Percentiles rank a stretch among this genome's conserved stretches.
Evolutionary conservation across 2,329 filamentous ascomycete species (phyloP).

Genomic region (Fusarium hostae): DNA sequence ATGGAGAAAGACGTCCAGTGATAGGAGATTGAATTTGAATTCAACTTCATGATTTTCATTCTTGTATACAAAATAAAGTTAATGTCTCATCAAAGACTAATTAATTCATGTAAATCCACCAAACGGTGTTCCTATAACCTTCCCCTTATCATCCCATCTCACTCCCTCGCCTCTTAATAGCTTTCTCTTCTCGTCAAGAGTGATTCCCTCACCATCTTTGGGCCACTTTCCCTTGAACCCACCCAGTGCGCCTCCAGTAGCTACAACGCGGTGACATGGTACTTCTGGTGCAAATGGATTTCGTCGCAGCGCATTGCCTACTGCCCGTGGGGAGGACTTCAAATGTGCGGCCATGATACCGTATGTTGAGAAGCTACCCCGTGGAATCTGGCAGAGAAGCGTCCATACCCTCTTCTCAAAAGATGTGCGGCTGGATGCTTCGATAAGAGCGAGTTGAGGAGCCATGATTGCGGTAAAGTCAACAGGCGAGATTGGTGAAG

Average conservation of each 20-base stretch:
- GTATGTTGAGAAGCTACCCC: constrained; percentile 81
- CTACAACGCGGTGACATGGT: constrained; percentile 84
- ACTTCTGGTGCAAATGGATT: constrained; percentile 88
- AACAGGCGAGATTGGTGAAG: background rate
- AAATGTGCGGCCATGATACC: constrained; percentile 75
- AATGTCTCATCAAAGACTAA: background rate
- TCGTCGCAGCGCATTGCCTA: constrained; percentile 79
- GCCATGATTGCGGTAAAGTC: constrained; percentile 45
- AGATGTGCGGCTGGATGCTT: constrained; percentile 56
- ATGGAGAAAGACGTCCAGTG: constrained; percentile 26
- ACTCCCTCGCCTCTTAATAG: constrained; percentile 73
- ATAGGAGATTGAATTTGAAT: background rate
- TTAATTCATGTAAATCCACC: constrained; percentile 34
- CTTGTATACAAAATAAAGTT: background rate
- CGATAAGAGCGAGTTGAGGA: constrained; percentile 58
- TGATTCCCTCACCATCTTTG: constrained; percentile 68
- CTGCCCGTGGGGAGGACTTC: constrained; percentile 76
- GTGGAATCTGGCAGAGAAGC: constrained; percentile 80
- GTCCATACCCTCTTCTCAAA: constrained; percentile 75
- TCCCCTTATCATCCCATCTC: constrained; percentile 68
- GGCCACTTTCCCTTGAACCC: constrained; percentile 77
- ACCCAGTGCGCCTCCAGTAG: constrained; percentile 75
- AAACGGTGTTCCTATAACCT: constrained; percentile 67
- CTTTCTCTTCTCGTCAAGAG: constrained; percentile 71
- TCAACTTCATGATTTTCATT: background rate